Evolutionary conservation across 257 asterid species (phyloP), one percentile per base, ranked within the genome.

Genomic region (Nicotiana benthamiana): DNA sequence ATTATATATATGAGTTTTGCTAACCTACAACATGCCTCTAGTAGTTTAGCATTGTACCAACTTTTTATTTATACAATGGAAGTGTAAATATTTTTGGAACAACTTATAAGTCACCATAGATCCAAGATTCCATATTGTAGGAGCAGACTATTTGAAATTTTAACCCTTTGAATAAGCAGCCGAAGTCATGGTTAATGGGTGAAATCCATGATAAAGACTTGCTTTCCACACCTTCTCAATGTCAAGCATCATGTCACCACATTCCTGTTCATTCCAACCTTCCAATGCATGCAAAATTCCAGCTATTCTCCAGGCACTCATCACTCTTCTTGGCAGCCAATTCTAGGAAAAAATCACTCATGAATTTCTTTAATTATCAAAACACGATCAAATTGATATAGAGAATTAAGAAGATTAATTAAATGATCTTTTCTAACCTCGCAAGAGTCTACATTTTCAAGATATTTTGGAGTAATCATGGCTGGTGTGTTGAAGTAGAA

Each of bases 251-350:
- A 64, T 86, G 80, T 88, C 86, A 8, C 98, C 98, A 32, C 95
- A 92, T 80, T 94, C 98, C 15, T 94, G 88, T 84, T 83, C 91
- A 6, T 88, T 85, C 98, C 98, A 93, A 20, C 74, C 94, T 61
- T 94, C 98, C 27, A 86, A 40, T 0, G 92, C 94, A 9, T 94
- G 97, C 72, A 94, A 6, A 75, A 93, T 89, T 92, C 88, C 91
- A 83, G 96, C 95, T 59, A 88, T 80, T n/a, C 97, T 91, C 88
- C 91, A 83, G 2, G 96, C 95, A 52, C 98, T 94, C 90, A 92
- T 84, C 81, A 90, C 97, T 83, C 95, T 85, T 74, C 98, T 89
- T 1, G 94, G 96, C 91, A 93, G 51, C 98, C 98, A 93, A 65
- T 94, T 94, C 98, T 94, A 90, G 53, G 53, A 18, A 32, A 59